Evolutionary conservation across 176 grass and related monocot species (phyloP), one percentile per base, ranked within the genome.

Genomic region (Aegilops umbellulata): DNA sequence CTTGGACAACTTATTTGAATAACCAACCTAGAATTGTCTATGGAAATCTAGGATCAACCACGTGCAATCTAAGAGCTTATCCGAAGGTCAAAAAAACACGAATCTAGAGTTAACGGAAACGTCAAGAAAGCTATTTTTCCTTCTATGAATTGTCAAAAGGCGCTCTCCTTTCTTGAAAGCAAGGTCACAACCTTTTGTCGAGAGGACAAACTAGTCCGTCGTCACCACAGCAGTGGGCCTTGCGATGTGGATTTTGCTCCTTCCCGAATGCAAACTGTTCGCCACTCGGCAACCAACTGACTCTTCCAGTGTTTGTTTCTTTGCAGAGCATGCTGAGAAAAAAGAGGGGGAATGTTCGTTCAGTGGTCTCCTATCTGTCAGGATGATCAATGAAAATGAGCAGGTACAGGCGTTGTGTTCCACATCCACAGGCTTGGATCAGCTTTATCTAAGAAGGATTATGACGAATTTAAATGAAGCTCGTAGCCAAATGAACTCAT

Each of bases 171-270:
- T 32, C 66, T 20, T 34, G 16, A 20, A 74, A 16, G 22, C 46
- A 19, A 44, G 42, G 19, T 51, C 6, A 14, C 39, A 36, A 30
- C 14, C 53, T 82, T 42, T 25, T 68, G 1, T n/a, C 17, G 13
- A 31, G 2, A 44, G 8, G 26, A 60, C 31, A 66, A 31, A 29
- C n/a, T 3, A 53, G 22, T 76, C 41, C 10, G 41, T 44, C 41
- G 41, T 68, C 79, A 42, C 60, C 57, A 35, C 36, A 38, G 34
- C 34, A 35, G 55, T 65, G 58, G 76, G 57, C 55, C 76, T 51
- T 14, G 2, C 20, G 77, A 85, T 44, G 77, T 35, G 69, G 69
- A 85, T 80, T 20, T 26, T n/a, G 61, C 47, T 85, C 83, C 82
- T 66, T 74, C 66, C 66, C 30, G 35, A 80, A 36, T 3, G 29